Percentiles rank a stretch among this genome's conserved stretches.
Evolutionary conservation across 75 land plant species (phyloP).

Genomic region (Cryptomeria japonica): DNA sequence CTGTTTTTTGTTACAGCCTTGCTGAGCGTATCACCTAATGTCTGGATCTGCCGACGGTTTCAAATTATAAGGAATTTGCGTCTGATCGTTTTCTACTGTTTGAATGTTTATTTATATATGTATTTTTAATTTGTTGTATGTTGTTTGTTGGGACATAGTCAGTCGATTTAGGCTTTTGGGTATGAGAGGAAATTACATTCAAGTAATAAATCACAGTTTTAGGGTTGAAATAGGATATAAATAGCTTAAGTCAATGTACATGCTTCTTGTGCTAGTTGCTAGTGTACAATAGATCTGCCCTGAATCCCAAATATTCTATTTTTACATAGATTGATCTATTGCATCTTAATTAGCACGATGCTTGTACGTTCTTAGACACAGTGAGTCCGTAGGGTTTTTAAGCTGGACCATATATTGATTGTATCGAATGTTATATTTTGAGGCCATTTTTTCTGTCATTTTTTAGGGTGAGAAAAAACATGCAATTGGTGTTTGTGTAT

Average conservation of each 20-base stretch:
- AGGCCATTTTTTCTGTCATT: background rate
- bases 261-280: background rate
- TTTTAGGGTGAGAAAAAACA: too few species aligned
- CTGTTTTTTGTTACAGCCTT: background rate
- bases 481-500: too few species aligned
- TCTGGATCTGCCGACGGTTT: background rate
- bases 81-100: background rate
- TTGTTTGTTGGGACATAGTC: background rate
- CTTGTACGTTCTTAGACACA: too few species aligned
- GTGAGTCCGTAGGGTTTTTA: background rate
- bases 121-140: background rate
- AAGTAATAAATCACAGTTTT: background rate
- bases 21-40: background rate
- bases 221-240: background rate
- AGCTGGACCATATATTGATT: background rate
- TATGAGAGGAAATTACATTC: background rate
- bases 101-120: background rate
- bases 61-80: background rate
- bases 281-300: background rate
- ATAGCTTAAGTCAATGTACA: background rate
- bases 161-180: background rate
- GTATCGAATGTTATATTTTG: too few species aligned
- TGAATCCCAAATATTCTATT: background rate
- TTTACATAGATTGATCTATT: background rate
- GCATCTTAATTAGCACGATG: background rate